Evolutionary conservation across 352 stramenopile genomes (phyloP).

Genomic region (Globisporangium solare): DNA sequence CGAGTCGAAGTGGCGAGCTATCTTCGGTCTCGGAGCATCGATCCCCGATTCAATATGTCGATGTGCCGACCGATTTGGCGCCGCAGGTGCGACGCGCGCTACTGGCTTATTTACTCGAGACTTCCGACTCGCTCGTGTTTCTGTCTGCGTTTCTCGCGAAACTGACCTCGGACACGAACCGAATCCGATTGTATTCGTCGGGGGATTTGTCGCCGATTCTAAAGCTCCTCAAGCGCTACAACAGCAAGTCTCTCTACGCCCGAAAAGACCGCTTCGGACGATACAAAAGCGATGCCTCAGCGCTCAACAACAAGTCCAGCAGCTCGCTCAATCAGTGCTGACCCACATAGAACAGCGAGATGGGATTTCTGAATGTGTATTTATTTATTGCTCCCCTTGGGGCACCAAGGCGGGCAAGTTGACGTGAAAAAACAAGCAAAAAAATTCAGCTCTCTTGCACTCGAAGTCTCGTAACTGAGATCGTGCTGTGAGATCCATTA

Average conservation of each 20-base stretch:
- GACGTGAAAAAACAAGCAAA: no score
- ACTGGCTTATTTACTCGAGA: constrained; percentile 6
- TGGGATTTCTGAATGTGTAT: no score
- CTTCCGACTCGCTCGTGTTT: background rate
- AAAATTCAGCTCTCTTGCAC: no score
- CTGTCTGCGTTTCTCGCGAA: constrained; percentile 1
- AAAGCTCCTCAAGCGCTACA: constrained; percentile 10
- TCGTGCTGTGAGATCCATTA: no score
- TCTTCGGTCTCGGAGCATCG: background rate
- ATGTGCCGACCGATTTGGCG: constrained; percentile 1
- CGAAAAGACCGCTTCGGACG: constrained; percentile 12
- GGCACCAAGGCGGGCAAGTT: no score
- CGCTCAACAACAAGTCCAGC: no score
- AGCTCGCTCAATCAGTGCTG: no score
- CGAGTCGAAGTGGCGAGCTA: background rate
- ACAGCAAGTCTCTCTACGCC: constrained; percentile 4
- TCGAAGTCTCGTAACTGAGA: no score
- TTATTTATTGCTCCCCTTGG: no score
- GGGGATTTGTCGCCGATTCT: constrained; percentile 3
- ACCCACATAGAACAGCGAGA: no score
- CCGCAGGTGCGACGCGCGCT: constrained; percentile 5
- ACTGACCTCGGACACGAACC: constrained; percentile 1
- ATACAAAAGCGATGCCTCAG: background rate
- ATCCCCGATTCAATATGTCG: background rate
- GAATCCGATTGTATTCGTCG: constrained; percentile 11